Percentiles rank a stretch among this genome's conserved stretches.
phyloP scores from a whole-genome alignment of 192 early-diverging fungal species.

The Dissophora ornata region DNA sequence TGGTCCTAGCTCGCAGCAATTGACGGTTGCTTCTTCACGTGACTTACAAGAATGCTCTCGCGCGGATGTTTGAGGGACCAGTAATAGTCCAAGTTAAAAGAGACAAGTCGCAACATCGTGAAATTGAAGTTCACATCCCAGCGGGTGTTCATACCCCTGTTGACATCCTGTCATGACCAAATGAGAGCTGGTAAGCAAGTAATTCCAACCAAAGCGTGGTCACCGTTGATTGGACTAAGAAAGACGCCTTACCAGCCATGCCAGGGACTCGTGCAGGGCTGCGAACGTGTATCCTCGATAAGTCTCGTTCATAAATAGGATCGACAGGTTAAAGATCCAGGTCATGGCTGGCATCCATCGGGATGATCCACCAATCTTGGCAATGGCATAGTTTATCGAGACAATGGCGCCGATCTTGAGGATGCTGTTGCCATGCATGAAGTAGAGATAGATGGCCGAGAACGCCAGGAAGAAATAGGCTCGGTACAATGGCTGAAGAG shows the following conservation, averaged over 20 bases:
- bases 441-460: slow-evolving; percentile 69
- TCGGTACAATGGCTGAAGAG: slow-evolving; percentile 45
- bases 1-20: no score
- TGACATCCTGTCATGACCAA: slow-evolving; percentile 71
- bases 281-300: slow-evolving; percentile 81
- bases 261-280: slow-evolving; percentile 58
- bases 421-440: slow-evolving; percentile 78
- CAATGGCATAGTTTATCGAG: slow-evolving; percentile 73
- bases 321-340: slow-evolving; percentile 85
- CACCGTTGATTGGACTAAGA: background rate
- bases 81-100: slow-evolving; percentile 94
- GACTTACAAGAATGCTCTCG: slow-evolving; percentile 24
- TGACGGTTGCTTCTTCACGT: no score
- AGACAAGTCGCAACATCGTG: slow-evolving; percentile 88
- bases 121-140: slow-evolving; percentile 96
- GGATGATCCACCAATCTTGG: slow-evolving; percentile 61
- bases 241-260: slow-evolving; percentile 66
- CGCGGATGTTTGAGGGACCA: slow-evolving; percentile 64
- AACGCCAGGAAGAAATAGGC: slow-evolving; percentile 69
- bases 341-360: slow-evolving; percentile 70
- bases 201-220: background rate
- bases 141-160: slow-evolving; percentile 76
- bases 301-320: slow-evolving; percentile 85
- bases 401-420: slow-evolving; percentile 80
- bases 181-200: no score